Percentiles rank a stretch among this genome's conserved stretches.
These are phyloP conservation scores for Desmodesmus armatus DNA, from an alignment of 139 green algal genomes.

Conservation along the genomic window DNA sequence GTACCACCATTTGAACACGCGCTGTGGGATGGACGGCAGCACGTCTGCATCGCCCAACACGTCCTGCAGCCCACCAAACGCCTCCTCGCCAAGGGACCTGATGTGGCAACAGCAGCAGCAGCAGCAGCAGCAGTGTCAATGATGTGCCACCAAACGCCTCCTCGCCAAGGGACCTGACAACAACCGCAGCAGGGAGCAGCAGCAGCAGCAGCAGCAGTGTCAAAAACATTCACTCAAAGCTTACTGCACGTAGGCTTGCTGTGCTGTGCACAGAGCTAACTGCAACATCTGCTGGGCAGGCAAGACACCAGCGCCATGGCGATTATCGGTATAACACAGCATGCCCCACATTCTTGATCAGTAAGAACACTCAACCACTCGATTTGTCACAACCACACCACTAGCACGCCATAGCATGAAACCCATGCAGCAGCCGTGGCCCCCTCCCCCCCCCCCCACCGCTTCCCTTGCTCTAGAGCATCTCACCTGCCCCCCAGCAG, in stretches of 20 bases:
- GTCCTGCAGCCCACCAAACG: conserved; percentile 25
- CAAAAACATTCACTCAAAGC: not conserved
- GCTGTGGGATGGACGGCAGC: conserved; percentile 17
- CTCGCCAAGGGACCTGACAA: conserved; percentile 32
- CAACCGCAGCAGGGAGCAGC: not conserved
- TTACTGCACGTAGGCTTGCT: no score
- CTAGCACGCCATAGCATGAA: not conserved
- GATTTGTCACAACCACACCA: not conserved
- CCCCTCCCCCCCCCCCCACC: not conserved
- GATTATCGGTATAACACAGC: not conserved
- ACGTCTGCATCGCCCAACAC: conserved; percentile 12
- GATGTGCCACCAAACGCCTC: conserved; percentile 25
- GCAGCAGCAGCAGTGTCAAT: conserved; percentile 2
- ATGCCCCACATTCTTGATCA: no score
- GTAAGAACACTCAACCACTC: no score
- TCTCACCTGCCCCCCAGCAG: conserved; percentile 38
- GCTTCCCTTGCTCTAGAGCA: not conserved
- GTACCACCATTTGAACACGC: conserved; percentile 48
- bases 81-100: conserved; percentile 37
- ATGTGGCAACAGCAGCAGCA: not conserved
- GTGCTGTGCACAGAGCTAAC: not conserved
- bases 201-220: conserved; percentile 4
- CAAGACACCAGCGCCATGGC: not conserved
- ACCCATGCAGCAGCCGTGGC: not conserved
- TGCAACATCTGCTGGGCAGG: not conserved